Evolutionary conservation across 768 basidiomycete species (phyloP).

Genomic region (Pholiota conissans): DNA sequence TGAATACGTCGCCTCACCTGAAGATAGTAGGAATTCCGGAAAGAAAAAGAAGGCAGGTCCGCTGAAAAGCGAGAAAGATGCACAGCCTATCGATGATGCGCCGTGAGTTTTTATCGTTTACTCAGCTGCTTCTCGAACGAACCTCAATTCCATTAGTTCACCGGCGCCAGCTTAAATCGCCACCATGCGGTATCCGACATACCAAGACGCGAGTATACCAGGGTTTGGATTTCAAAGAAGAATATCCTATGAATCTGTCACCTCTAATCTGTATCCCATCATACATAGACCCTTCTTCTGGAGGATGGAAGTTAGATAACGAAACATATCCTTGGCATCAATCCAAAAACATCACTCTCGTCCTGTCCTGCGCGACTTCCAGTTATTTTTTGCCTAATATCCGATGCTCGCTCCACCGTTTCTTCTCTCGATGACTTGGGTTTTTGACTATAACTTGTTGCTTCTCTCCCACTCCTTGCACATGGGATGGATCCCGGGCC

Average conservation of each 20-base stretch:
- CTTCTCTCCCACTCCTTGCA: neutral
- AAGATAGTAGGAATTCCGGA: constrained; percentile 6
- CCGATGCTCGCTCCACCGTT: neutral
- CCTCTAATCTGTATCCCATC: neutral
- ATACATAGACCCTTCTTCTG: neutral
- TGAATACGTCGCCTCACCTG: constrained; percentile 49
- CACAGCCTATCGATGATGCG: neutral
- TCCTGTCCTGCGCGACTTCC: neutral
- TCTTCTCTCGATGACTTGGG: neutral
- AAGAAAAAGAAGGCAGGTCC: constrained; percentile 1
- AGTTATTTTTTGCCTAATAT: neutral
- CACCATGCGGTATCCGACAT: neutral
- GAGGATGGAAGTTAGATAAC: constrained; percentile 1
- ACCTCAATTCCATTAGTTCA: no score
- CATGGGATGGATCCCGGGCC: neutral
- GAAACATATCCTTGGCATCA: constrained; percentile 2
- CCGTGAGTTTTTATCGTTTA: neutral
- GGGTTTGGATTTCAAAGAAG: neutral
- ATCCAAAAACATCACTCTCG: neutral
- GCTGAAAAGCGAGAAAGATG: neutral
- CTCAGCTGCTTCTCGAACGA: no score
- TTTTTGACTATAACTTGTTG: constrained; percentile 3
- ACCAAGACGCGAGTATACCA: neutral
- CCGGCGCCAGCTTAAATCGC: neutral
- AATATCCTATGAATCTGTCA: neutral